These are phyloP conservation scores for Rhodotorula sp. DNA, from an alignment of 1,284 basidiomycete genomes.

Conservation along the genomic window DNA sequence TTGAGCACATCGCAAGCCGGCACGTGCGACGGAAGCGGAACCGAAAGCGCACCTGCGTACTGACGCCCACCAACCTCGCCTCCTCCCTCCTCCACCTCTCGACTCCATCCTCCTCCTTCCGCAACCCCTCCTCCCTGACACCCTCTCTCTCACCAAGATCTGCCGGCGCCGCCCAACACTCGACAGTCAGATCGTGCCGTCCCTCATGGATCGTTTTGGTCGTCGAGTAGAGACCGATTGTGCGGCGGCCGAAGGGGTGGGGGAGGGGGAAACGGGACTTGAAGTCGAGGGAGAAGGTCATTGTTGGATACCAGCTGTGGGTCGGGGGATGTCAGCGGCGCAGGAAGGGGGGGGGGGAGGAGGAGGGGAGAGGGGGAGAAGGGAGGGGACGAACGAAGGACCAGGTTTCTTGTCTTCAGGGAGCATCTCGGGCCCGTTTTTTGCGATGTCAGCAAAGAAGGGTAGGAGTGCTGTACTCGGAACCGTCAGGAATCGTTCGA, in stretches of 20 bases:
- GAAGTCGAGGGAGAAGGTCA: constrained; percentile 35
- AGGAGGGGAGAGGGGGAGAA: too few relatives aligned
- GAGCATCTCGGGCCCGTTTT: constrained; percentile 32
- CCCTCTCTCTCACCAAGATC: constrained; percentile 10
- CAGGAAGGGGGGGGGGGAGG: too few relatives aligned
- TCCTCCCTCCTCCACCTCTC: constrained; percentile 26
- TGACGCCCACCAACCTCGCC: constrained; percentile 26
- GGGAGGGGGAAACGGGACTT: constrained; percentile 31
- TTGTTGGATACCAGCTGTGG: constrained; percentile 35
- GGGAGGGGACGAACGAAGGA: constrained; percentile 11
- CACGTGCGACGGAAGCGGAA: too few relatives aligned
- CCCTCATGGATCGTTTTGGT: constrained; percentile 30
- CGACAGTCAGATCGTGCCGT: constrained; percentile 36
- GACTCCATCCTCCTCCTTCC: not conserved
- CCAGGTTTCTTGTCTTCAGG: constrained; percentile 3
- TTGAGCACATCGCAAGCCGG: too few relatives aligned
- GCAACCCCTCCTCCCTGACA: constrained; percentile 1
- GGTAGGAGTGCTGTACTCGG: constrained; percentile 19
- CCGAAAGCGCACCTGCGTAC: constrained; percentile 29
- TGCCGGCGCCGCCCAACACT: constrained; percentile 25
- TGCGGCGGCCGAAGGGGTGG: constrained; percentile 6
- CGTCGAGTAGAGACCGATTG: constrained; percentile 32
- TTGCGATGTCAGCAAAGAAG: constrained; percentile 38
- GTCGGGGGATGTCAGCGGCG: too few relatives aligned
- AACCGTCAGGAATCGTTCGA: not conserved